Base-by-base conservation (phyloP, 352 stramenopile species). In the Pythium volutum region DNA sequence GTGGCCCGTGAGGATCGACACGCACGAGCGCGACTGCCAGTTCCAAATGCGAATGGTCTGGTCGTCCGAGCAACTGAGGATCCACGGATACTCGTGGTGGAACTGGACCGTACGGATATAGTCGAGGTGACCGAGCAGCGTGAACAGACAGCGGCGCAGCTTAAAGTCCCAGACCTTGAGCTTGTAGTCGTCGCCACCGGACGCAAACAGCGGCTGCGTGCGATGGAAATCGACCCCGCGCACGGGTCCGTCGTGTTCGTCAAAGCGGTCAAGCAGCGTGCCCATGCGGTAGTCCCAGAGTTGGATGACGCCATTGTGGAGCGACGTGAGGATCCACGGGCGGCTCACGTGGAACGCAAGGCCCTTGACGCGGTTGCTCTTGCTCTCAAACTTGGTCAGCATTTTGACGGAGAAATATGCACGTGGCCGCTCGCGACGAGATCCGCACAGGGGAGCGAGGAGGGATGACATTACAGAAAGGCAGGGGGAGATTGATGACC, bases 111-210 rank as follows among this genome's bases (percentile, higher is more conserved):
- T 99, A 58, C 98, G 91, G 69, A 99, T 99, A 81, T 99, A 99
- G 88, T 99, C 98, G 58, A 99, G 77, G 73, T 99, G 98, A 2
- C 97, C 98, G 12, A 99, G 79, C 20, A 99, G 75, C 8, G 97
- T 99, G 73, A 99, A 99, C 8, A 99, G 84, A 71, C 97, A 99
- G 54, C 97, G 84, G 36, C 97, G 91, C 42, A 99, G 85, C 81
- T 99, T 99, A 79, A 99, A 99, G 80, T 99, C 97, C 97, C 97
- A 99, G 22, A 99, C 97, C 81, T 99, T 99, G 69, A 99, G 98
- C 77, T 99, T 99, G 93, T 99, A 99, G 77, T 99, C 98, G 73
- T 99, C 98, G 25, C 97, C 97, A 22, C 97, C 98, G 16, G 95
- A 99, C 16, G 99, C 97, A 62, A 99, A 98, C 16, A 99, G 84